Evolutionary conservation across 345 rosid species (phyloP).

Genomic region (Arabidopsis arenosa): DNA sequence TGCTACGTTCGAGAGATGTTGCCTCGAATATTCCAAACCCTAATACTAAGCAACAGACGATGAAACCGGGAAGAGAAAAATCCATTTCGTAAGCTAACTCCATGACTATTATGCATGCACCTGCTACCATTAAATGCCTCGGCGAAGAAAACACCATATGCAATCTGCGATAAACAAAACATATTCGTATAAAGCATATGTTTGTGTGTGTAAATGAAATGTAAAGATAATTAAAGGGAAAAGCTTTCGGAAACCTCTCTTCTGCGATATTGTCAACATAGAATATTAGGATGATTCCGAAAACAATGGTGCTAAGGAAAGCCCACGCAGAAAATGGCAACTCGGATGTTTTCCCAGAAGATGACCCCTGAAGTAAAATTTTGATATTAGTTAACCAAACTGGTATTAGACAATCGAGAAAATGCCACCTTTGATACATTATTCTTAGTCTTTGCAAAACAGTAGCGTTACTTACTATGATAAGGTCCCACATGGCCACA

Average conservation of each 20-base stretch:
- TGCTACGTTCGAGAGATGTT: conserved; percentile 71
- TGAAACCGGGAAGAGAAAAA: conserved; percentile 82
- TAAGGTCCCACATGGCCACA: conserved; percentile 96
- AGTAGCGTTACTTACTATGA: conserved; percentile 64
- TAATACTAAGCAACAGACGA: conserved; percentile 73
- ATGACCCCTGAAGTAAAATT: conserved; percentile 68
- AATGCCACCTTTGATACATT: neutral
- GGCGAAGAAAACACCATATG: conserved; percentile 99
- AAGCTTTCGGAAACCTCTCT: conserved; percentile 69
- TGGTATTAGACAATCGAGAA: neutral
- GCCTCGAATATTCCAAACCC: conserved; percentile 91
- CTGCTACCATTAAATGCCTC: conserved; percentile 88
- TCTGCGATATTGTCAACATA: conserved; percentile 89
- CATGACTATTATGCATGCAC: conserved; percentile 81
- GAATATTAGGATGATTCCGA: conserved; percentile 86
- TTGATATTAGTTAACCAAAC: conserved; percentile 39
- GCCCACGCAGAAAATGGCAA: conserved; percentile 95
- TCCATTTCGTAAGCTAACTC: conserved; percentile 84
- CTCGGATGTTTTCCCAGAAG: conserved; percentile 52
- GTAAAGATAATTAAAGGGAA: neutral
- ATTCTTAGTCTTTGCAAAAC: neutral
- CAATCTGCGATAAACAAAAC: conserved; percentile 57
- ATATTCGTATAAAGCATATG: neutral
- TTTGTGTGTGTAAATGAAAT: neutral
- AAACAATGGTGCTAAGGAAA: conserved; percentile 73